These are phyloP conservation scores for Didymella glomerata DNA, from an alignment of 2,329 filamentous ascomycete genomes.

Conservation along the genomic window DNA sequence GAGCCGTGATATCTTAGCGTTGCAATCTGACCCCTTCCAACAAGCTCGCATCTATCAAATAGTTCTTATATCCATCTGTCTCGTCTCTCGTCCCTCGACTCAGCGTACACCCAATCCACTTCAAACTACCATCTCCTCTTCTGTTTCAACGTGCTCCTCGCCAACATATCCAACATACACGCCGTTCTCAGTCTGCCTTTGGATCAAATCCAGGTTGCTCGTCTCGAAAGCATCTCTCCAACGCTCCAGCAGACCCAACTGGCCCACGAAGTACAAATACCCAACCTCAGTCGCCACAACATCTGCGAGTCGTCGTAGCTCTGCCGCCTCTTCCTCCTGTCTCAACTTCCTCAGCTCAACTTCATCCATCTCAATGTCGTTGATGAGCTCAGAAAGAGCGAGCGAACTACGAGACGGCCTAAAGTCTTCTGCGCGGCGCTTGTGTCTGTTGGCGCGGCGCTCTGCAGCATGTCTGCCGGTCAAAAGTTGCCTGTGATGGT, in stretches of 20 bases:
- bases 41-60: no score
- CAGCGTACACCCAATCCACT: no score
- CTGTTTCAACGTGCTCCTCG: background rate
- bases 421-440: conserved; percentile 27
- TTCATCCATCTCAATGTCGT: conserved; percentile 28
- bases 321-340: conserved; percentile 23
- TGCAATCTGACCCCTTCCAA: no score
- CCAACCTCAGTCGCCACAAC: conserved; percentile 36
- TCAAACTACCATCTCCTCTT: background rate
- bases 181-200: conserved; percentile 10
- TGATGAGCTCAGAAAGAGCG: conserved; percentile 28
- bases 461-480: background rate
- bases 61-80: background rate
- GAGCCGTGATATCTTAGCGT: no score
- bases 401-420: conserved; percentile 34
- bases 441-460: conserved; percentile 13
- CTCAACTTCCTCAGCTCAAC: conserved; percentile 18
- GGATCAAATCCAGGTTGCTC: conserved; percentile 31
- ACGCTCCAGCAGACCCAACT: conserved; percentile 15
- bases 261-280: conserved; percentile 41
- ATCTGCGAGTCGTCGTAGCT: conserved; percentile 20
- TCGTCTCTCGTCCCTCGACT: background rate
- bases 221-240: conserved; percentile 30
- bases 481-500: conserved; percentile 8
- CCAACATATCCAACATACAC: background rate